These are phyloP conservation scores for Andrographis paniculata DNA, from an alignment of 305 asterid genomes.

Conservation along the genomic window DNA sequence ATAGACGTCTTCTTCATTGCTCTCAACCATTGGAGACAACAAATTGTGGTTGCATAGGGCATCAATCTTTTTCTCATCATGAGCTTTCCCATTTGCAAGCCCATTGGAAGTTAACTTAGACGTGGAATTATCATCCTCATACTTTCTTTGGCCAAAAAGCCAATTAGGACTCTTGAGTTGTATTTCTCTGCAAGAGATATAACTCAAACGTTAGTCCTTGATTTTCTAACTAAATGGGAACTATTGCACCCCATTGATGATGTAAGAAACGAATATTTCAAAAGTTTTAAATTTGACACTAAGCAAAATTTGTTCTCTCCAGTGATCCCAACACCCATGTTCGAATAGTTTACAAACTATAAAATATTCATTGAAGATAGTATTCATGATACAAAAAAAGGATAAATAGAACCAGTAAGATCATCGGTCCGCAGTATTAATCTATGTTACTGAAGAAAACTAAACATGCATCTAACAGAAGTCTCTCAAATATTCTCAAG, in stretches of 20 bases:
- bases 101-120: conserved; percentile 44
- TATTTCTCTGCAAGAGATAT: conserved; percentile 60
- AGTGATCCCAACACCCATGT: background rate
- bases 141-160: conserved; percentile 95
- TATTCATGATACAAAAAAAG: background rate
- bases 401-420: background rate
- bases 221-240: background rate
- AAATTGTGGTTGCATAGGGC: conserved; percentile 55
- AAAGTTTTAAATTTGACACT: too few relatives aligned
- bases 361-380: background rate
- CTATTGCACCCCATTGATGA: too few relatives aligned
- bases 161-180: conserved; percentile 98
- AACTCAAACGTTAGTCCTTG: conserved; percentile 12
- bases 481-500: too few relatives aligned
- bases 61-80: conserved; percentile 42
- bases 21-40: conserved; percentile 51
- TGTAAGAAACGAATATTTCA: background rate
- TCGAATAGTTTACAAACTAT: background rate
- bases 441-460: background rate
- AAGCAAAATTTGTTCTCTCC: too few relatives aligned
- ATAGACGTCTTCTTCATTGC: conserved; percentile 79
- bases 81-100: conserved; percentile 36
- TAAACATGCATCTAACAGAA: background rate
- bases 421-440: background rate
- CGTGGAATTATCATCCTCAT: conserved; percentile 49